Evolutionary conservation across 2,329 filamentous ascomycete genomes (phyloP).

Genomic region (Penicillium rolfsii): DNA sequence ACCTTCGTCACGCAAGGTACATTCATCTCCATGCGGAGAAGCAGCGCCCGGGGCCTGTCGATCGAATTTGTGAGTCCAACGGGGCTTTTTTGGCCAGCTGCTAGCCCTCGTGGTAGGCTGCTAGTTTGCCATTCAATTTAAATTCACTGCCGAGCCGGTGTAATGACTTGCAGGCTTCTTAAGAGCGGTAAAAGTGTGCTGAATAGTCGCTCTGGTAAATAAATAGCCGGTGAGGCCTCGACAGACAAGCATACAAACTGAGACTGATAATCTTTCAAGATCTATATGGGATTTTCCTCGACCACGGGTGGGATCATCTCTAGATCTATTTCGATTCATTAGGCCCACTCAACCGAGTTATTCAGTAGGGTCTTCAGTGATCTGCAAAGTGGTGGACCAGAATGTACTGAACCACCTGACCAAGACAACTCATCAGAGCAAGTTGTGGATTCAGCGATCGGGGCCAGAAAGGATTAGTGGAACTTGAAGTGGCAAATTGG

Average conservation of each 20-base stretch:
- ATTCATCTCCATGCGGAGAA: background rate
- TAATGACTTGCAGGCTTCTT: background rate
- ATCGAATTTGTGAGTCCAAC: background rate
- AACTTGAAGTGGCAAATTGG: background rate
- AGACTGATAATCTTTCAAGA: background rate
- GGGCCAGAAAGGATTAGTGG: background rate
- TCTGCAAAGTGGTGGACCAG: background rate
- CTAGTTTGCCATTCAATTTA: background rate
- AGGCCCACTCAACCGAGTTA: background rate
- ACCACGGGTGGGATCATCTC: background rate
- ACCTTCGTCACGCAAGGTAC: background rate
- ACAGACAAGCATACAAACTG: background rate
- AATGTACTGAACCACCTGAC: background rate
- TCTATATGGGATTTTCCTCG: background rate
- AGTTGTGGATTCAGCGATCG: background rate
- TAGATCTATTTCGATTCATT: background rate
- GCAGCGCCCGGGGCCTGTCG: slow-evolving; percentile 1
- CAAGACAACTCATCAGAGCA: background rate
- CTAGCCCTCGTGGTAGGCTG: background rate
- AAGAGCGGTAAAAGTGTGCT: background rate
- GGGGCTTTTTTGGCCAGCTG: background rate
- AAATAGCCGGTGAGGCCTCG: background rate
- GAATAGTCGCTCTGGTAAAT: background rate
- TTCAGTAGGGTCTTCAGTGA: background rate
- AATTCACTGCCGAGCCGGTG: background rate